Base-by-base conservation (phyloP, 1,139 yeast species). In the Diutina ranongensis region DNA sequence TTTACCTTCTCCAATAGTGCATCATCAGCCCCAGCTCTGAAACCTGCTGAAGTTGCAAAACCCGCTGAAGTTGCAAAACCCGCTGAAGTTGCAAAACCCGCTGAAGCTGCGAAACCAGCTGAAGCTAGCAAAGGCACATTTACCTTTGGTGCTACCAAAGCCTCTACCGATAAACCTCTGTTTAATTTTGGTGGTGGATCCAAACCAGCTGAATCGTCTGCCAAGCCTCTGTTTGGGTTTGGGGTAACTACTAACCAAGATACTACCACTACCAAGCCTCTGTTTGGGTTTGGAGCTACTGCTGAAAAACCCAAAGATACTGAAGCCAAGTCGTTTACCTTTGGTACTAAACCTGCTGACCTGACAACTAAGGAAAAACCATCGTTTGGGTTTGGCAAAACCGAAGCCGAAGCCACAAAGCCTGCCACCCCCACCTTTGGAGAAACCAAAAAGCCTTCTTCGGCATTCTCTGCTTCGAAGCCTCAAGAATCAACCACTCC, bases 281-380 rank as follows among this genome's bases (percentile, higher is more conserved):
- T 18, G 38, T 35, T 35, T 8, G 46, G 45, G 9, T 45, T 46
- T 20, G 42, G 46, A 3, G 32, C 40, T 22, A 25, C 15, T 19
- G 32, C 20, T 7, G 27, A 7, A 19, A 45, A 51, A 34, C 28
- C 28, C 28, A 25, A 25, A 10, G 28, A 25, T 7, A 5, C 28
- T 7, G 45, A 51, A 3, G 50, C 52, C 38, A 55, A 61, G 15
- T 47, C 57, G 3, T 58, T 59, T 47, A 40, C 55, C 12, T 57
- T 59, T 44, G 59, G 61, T 12, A 28, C 49, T 4, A 36, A 10
- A 42, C 40, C 40, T 18, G 3, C 7, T n/a, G 4, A 9, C 12
- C 5, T 22, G 3, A 22, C 22, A 4, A 18, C 18, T 7, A 34
- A 34, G 36, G 35, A 35, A 1, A 35, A 35, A 28, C 40, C 40